Evolutionary conservation across 1,139 yeast genomes (phyloP), one percentile per base, ranked within the genome.

Genomic region (Diutina pseudorugosa): DNA sequence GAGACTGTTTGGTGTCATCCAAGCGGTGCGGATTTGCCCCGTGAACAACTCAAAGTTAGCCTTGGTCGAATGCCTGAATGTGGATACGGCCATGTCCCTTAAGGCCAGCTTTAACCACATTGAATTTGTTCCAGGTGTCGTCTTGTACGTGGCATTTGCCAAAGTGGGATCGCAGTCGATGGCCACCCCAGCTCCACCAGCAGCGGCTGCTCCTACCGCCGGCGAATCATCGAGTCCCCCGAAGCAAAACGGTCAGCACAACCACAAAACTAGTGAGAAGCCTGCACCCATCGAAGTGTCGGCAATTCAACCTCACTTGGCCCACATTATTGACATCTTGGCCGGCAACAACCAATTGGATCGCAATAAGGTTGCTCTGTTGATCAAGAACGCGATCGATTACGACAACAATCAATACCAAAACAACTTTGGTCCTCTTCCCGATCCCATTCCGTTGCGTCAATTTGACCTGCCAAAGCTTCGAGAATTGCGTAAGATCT

Each of bases 391-490:
- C 16, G 6, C 25, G 20, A 40, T 40, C 7, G 16, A 30, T 14
- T 48, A 36, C n/a, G 51, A 40, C 20, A 23, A 40, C 16, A 11
- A 14, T 21, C 3, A 12, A 7, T 74, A 73, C 59, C 70, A 66
- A 55, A 65, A 67, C 51, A 77, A 80, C 60, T 80, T 83, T 62
- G 93, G 91, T 1, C 85, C 86, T 14, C 68, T 83, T 47, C 91
- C 91, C 0, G 87, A 82, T 55, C 81, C 87, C 25, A 69, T 79
- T 40, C 71, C 79, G 2, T 65, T 73, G 36, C 76, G 95, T 57
- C 84, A 82, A 55, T 91, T 87, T 66, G 97, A 90, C 65, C 89
- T 96, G 0, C 95, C 97, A 12, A 85, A 83, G 56, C 72, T 93
- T 55, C 61, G 79, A 48, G 86, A 82, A 60, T 68, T 81, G 54